These are phyloP conservation scores for Talaromyces stipitatus DNA, from an alignment of 495 filamentous ascomycete genomes.

Conservation along the genomic window DNA sequence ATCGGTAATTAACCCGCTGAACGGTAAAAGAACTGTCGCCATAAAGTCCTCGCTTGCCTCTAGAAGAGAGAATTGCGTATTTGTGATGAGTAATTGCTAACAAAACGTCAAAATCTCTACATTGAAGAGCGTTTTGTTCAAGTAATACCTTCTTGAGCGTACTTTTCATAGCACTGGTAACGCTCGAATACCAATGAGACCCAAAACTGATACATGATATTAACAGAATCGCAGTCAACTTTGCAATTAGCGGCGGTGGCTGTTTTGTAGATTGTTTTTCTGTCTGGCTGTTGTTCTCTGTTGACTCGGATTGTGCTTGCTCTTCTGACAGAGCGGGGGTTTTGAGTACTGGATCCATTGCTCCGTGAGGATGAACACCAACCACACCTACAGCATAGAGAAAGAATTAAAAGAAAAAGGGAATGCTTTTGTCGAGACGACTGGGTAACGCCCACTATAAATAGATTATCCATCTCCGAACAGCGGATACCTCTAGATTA, in stretches of 20 bases:
- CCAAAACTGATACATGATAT: slow-evolving; percentile 38
- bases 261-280: slow-evolving; percentile 7
- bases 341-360: not conserved
- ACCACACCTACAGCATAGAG: too few species aligned
- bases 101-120: not conserved
- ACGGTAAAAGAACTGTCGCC: slow-evolving; percentile 32
- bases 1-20: slow-evolving; percentile 36
- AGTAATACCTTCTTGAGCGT: slow-evolving; percentile 33
- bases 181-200: slow-evolving; percentile 33
- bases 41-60: slow-evolving; percentile 42
- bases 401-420: too few species aligned
- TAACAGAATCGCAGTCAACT: slow-evolving; percentile 25
- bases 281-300: not conserved
- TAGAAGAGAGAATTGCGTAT: slow-evolving; percentile 34
- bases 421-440: too few species aligned
- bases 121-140: not conserved
- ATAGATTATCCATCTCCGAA: not conserved
- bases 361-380: too few species aligned
- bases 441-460: not conserved
- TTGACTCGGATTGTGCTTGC: not conserved
- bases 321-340: not conserved
- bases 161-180: slow-evolving; percentile 39
- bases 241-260: slow-evolving; percentile 25
- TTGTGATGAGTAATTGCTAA: slow-evolving; percentile 32
- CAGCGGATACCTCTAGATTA: not conserved